Conservation (phyloP, 257 asterid genomes). For the Nicotiana tomentosiformis region DNA sequence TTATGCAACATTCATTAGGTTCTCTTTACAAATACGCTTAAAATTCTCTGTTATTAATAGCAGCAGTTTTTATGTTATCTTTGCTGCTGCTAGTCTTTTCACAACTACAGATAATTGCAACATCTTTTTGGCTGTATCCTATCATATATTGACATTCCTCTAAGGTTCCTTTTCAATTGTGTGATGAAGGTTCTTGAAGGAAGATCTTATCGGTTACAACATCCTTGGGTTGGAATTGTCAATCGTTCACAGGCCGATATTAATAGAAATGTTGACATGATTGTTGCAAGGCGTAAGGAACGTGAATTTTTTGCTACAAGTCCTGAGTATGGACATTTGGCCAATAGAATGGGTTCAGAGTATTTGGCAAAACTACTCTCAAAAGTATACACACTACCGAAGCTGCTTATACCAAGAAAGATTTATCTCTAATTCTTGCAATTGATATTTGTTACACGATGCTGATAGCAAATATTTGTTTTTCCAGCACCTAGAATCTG, state of each 20-base stretch:
- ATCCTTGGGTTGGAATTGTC: slow-evolving; percentile 48
- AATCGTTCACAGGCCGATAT: slow-evolving; percentile 45
- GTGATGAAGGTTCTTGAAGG: slow-evolving; percentile 42
- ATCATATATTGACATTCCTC: not conserved
- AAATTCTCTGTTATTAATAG: not conserved
- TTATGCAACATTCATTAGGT: not conserved
- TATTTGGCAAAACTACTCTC: slow-evolving; percentile 40
- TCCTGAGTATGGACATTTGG: slow-evolving; percentile 32
- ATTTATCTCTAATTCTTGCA: not conserved
- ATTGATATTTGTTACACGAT: not conserved
- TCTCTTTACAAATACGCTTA: not conserved
- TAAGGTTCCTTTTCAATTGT: not conserved
- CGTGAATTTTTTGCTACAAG: slow-evolving; percentile 34
- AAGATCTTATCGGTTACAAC: slow-evolving; percentile 34
- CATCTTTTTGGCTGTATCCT: not conserved
- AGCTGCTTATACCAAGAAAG: not conserved
- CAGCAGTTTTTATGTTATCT: not conserved
- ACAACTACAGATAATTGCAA: not conserved
- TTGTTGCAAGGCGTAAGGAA: slow-evolving; percentile 30
- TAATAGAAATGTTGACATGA: slow-evolving; percentile 32
- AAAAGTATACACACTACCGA: slow-evolving; percentile 13
- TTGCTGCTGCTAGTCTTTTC: not conserved
- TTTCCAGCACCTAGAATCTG: slow-evolving; percentile 36
- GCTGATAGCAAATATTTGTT: not conserved
- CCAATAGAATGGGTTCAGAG: slow-evolving; percentile 40